phyloP scores from a whole-genome alignment of 495 filamentous ascomycete species.

The Letharia columbiana region DNA sequence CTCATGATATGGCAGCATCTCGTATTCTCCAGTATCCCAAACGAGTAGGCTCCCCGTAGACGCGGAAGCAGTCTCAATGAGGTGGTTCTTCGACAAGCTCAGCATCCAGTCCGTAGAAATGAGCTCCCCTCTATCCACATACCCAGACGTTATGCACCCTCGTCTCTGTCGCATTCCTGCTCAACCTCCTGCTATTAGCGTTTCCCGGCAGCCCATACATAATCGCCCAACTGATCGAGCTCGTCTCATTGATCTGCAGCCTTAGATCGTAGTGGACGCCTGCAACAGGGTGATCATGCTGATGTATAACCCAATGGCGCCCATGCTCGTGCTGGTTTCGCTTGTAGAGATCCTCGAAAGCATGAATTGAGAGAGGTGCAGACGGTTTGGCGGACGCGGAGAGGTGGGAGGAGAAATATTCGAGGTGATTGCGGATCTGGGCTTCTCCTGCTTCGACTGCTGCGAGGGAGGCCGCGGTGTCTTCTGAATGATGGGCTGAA shows the following conservation, averaged over 20 bases:
- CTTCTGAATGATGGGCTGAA: neutral
- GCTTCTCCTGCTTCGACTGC: constrained; percentile 52
- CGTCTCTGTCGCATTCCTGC: constrained; percentile 59
- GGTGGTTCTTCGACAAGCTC: constrained; percentile 45
- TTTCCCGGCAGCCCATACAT: constrained; percentile 61
- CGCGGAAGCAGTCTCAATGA: constrained; percentile 53
- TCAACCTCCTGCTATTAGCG: constrained; percentile 47
- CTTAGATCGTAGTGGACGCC: constrained; percentile 58
- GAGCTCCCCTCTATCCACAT: constrained; percentile 23
- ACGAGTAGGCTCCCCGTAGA: constrained; percentile 57
- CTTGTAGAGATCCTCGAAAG: constrained; percentile 46
- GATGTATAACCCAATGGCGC: constrained; percentile 57
- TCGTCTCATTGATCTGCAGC: constrained; percentile 56
- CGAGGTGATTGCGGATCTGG: constrained; percentile 44
- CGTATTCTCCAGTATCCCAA: constrained; percentile 63
- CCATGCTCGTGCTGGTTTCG: constrained; percentile 41
- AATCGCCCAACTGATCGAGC: constrained; percentile 54
- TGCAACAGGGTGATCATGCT: constrained; percentile 61
- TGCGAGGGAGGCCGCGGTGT: constrained; percentile 28
- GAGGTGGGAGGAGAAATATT: constrained; percentile 42
- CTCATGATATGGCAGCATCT: constrained; percentile 41
- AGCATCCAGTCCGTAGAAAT: constrained; percentile 1
- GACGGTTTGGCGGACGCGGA: constrained; percentile 19
- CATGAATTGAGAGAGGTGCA: constrained; percentile 37
- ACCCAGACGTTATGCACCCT: constrained; percentile 60